Conservation (phyloP, 2,329 filamentous ascomycete genomes). For the Colletotrichum salicis region DNA sequence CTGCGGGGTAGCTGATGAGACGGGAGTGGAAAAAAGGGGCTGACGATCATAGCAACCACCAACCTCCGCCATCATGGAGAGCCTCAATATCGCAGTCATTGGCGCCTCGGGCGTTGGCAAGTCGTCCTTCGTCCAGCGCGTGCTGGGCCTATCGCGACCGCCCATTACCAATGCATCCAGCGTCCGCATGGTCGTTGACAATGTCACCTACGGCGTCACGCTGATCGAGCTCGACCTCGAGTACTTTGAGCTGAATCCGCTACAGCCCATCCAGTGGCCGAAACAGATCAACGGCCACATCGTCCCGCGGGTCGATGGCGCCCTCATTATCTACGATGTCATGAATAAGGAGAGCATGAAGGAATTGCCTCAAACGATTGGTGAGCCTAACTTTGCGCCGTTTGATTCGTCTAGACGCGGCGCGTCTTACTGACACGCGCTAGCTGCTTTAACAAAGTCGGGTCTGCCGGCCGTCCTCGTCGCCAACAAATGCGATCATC, state of each 20-base stretch:
- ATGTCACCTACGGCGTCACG: conserved; percentile 66
- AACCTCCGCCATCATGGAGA: conserved; percentile 59
- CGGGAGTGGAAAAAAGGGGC: conserved; percentile 36
- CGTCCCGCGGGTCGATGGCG: conserved; percentile 82
- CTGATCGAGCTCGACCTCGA: conserved; percentile 75
- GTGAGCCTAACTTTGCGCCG: conserved; percentile 64
- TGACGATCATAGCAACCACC: conserved; percentile 36
- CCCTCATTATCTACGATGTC: conserved; percentile 88
- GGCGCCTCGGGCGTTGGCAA: conserved; percentile 75
- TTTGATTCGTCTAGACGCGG: not conserved
- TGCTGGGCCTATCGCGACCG: conserved; percentile 64
- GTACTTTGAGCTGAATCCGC: conserved; percentile 69
- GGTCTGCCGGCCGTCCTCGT: conserved; percentile 82
- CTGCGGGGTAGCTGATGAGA: conserved; percentile 35
- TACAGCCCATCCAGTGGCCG: conserved; percentile 72
- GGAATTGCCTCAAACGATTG: conserved; percentile 78
- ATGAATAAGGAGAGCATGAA: conserved; percentile 80
- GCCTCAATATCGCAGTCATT: conserved; percentile 74
- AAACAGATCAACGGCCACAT: conserved; percentile 76
- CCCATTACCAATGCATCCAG: conserved; percentile 66
- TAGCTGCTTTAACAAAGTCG: conserved; percentile 79
- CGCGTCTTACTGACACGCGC: conserved; percentile 40
- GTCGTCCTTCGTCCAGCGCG: conserved; percentile 73
- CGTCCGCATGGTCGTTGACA: conserved; percentile 68
- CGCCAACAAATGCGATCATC: conserved; percentile 89